Evolutionary conservation across 2,329 filamentous ascomycete genomes (phyloP).

Genomic region (Metarhizium brunneum): DNA sequence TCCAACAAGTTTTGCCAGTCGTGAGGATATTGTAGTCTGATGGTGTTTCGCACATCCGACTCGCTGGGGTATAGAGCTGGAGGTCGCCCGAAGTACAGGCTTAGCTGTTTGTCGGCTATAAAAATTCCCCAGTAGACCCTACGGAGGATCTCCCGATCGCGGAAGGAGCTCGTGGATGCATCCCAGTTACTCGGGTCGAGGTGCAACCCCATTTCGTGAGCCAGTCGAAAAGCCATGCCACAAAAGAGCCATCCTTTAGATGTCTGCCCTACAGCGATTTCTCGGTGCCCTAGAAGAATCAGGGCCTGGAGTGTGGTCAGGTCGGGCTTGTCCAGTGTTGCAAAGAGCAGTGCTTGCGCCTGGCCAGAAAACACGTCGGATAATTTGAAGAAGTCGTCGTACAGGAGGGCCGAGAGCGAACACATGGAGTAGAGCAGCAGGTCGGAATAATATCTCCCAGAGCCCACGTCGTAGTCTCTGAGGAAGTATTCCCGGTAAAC

Average conservation of each 20-base stretch:
- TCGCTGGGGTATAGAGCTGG: conserved; percentile 39
- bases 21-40: conserved; percentile 37
- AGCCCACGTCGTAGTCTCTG: conserved; percentile 36
- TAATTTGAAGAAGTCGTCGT: conserved; percentile 27
- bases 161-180: conserved; percentile 23
- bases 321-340: conserved; percentile 34
- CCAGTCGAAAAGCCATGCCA: conserved; percentile 41
- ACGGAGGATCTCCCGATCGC: conserved; percentile 37
- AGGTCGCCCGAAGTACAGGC: conserved; percentile 40
- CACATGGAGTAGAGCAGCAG: conserved; percentile 39
- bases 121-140: conserved; percentile 43
- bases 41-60: conserved; percentile 39
- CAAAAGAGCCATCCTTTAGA: conserved; percentile 44
- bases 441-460: conserved; percentile 39
- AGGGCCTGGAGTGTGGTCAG: conserved; percentile 37
- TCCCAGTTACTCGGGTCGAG: conserved; percentile 42
- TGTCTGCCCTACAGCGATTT: conserved; percentile 36
- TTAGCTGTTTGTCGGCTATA: conserved; percentile 40
- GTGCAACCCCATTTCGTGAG: conserved; percentile 43
- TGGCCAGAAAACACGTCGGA: conserved; percentile 35
- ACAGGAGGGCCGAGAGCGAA: conserved; percentile 37
- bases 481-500: conserved; percentile 42
- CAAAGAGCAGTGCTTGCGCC: conserved; percentile 34
- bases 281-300: conserved; percentile 34
- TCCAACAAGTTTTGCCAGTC: conserved; percentile 38